Percentiles rank a stretch among this genome's conserved stretches.
phyloP scores from a whole-genome alignment of 2,329 filamentous ascomycete species.

The Daldinia sp. region DNA sequence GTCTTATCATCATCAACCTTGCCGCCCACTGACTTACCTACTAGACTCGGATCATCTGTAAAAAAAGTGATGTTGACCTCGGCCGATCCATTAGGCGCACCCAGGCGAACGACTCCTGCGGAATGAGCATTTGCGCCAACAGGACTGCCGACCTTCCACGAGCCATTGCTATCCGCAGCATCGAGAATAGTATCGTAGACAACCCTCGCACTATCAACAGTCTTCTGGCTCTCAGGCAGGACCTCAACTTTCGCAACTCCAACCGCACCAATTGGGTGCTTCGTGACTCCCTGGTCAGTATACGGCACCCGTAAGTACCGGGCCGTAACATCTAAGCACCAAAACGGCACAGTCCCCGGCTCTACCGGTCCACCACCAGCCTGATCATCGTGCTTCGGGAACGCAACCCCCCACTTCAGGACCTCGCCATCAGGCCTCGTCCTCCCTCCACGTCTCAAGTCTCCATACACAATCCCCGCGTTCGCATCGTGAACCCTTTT shows the following conservation, averaged over 20 bases:
- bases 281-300: constrained; percentile 51
- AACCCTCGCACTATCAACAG: constrained; percentile 34
- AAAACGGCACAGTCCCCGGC: constrained; percentile 71
- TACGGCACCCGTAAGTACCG: constrained; percentile 67
- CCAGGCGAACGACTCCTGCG: constrained; percentile 13
- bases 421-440: constrained; percentile 66
- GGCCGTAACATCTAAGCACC: constrained; percentile 72
- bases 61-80: constrained; percentile 31
- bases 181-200: constrained; percentile 50
- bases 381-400: constrained; percentile 23
- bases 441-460: constrained; percentile 66
- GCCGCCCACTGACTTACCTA: constrained; percentile 31
- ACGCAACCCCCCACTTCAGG: constrained; percentile 70
- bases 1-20: constrained; percentile 26
- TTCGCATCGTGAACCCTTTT: constrained; percentile 51
- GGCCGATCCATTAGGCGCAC: neutral
- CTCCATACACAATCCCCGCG: constrained; percentile 58
- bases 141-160: constrained; percentile 26
- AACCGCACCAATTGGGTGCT: constrained; percentile 64
- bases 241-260: constrained; percentile 63
- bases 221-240: constrained; percentile 45
- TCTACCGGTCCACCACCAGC: constrained; percentile 43
- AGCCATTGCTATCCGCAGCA: neutral
- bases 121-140: constrained; percentile 30
- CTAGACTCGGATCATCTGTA: constrained; percentile 25